phyloP scores from a whole-genome alignment of 2,329 filamentous ascomycete species.

The Alternaria brassicae region DNA sequence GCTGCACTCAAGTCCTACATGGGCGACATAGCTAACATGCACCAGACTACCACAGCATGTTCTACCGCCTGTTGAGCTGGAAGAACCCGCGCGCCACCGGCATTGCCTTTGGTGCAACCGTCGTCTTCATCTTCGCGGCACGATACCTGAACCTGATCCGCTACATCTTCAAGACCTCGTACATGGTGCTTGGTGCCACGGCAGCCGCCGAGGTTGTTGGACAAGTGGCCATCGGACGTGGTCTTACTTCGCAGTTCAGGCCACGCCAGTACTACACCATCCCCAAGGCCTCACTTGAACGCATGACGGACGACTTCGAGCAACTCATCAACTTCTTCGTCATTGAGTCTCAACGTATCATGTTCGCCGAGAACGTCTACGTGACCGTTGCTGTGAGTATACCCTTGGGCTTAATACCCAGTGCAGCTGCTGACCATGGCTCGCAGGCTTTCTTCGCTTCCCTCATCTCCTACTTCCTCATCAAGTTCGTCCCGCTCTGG shows the following conservation, averaged over 20 bases:
- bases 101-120: slow-evolving; percentile 63
- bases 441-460: slow-evolving; percentile 65
- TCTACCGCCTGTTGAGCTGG: slow-evolving; percentile 72
- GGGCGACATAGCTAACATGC: slow-evolving; percentile 21
- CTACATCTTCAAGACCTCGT: slow-evolving; percentile 67
- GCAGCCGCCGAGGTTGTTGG: slow-evolving; percentile 65
- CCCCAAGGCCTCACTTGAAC: slow-evolving; percentile 68
- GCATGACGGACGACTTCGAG: slow-evolving; percentile 66
- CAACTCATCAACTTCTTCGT: slow-evolving; percentile 73
- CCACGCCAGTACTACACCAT: slow-evolving; percentile 71
- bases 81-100: slow-evolving; percentile 70
- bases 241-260: slow-evolving; percentile 66
- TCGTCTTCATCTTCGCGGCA: slow-evolving; percentile 67
- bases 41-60: slow-evolving; percentile 69
- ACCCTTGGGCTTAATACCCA: background rate
- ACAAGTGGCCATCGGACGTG: slow-evolving; percentile 62
- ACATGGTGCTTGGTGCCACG: slow-evolving; percentile 66
- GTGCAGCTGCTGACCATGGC: slow-evolving; percentile 7
- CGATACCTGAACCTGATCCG: slow-evolving; percentile 69
- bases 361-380: slow-evolving; percentile 70
- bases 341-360: slow-evolving; percentile 70
- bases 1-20: slow-evolving; percentile 26
- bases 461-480: slow-evolving; percentile 68
- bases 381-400: slow-evolving; percentile 65
- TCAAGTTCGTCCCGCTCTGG: slow-evolving; percentile 72